Evolutionary conservation across 345 rosid species (phyloP), one percentile per base, ranked within the genome.

Genomic region (Brassica incana): DNA sequence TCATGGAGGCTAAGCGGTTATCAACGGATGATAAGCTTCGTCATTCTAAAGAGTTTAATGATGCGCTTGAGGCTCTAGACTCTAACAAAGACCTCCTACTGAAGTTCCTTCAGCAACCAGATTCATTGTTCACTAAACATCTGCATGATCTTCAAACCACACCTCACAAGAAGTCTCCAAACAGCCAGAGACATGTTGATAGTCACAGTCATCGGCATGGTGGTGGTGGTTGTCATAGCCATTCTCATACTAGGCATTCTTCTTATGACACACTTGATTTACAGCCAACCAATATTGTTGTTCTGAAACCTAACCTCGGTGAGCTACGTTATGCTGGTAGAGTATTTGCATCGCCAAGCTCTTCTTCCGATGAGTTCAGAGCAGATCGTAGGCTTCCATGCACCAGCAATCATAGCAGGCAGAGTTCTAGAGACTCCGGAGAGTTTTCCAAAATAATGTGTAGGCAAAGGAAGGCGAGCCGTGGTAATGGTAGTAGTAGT

Each of bases 71-170:
- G 87, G 89, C 88, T 77, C 84, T 93, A 29, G 94, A 90, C 81
- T 89, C 92, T 62, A 96, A 92, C 83, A 88, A 88, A 43, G 97
- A 91, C 78, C 90, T 90, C 43, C 77, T 93, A 73, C 75, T 89
- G 69, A 92, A 89, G 85, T 91, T 86, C 81, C 93, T 93, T 86
- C 94, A 90, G 86, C 95, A 91, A 38, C 98, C 95, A 0, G 93
- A 96, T 89, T 86, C 95, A 43, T 82, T 93, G 80, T 88, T 93
- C 84, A 84, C 90, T 23, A 92, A 88, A 87, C 98, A 96, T 86
- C 58, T 92, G 7, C 87, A 87, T 81, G 94, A 92, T 82, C 88
- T 92, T 78, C 88, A 81, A 65, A 81, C 71, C 69, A 73, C 67
- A 30, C 78, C 81, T 78, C 83, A 84, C 33, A 86, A 85, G 73